Percentiles rank a stretch among this genome's conserved stretches.
Evolutionary conservation across 176 grass and related monocot genomes (phyloP).

Genomic region (Oryza australiensis): DNA sequence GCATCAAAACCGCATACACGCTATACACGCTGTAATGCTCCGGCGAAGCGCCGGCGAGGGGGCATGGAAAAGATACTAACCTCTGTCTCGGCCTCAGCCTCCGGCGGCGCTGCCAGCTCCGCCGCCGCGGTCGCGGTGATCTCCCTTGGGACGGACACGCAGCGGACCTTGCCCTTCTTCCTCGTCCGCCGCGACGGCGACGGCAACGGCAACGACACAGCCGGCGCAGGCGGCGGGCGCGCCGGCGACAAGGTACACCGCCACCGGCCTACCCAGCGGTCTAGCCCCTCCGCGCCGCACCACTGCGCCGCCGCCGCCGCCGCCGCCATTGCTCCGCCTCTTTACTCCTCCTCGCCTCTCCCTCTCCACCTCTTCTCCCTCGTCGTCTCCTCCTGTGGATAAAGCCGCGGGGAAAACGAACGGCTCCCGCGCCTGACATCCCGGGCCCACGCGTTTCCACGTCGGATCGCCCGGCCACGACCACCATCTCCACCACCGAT

Average conservation of each 20-base stretch:
- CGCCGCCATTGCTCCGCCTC: constrained; percentile 28
- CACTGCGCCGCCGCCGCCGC: constrained; percentile 23
- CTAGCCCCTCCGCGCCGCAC: constrained; percentile 26
- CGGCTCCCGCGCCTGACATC: neutral
- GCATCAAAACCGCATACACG: neutral
- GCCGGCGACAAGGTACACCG: neutral
- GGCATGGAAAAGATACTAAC: constrained; percentile 26
- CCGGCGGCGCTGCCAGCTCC: neutral
- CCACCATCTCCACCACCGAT: neutral
- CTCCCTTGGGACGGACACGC: constrained; percentile 24
- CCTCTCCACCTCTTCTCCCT: constrained; percentile 17
- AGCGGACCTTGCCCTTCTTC: neutral
- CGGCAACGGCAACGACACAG: neutral
- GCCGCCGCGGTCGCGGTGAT: neutral
- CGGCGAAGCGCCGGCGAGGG: neutral
- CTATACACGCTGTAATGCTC: too few species aligned
- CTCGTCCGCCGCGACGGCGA: neutral
- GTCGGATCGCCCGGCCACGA: neutral
- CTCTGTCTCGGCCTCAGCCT: constrained; percentile 5
- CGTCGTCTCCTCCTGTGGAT: constrained; percentile 7
- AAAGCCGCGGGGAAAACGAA: constrained; percentile 20
- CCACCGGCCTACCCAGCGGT: neutral
- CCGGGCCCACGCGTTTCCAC: constrained; percentile 4
- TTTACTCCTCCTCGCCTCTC: neutral
- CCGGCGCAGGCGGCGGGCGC: neutral